Evolutionary conservation across 2,329 filamentous ascomycete species (phyloP), one percentile per base, ranked within the genome.

Genomic region (Botrytis fragariae): DNA sequence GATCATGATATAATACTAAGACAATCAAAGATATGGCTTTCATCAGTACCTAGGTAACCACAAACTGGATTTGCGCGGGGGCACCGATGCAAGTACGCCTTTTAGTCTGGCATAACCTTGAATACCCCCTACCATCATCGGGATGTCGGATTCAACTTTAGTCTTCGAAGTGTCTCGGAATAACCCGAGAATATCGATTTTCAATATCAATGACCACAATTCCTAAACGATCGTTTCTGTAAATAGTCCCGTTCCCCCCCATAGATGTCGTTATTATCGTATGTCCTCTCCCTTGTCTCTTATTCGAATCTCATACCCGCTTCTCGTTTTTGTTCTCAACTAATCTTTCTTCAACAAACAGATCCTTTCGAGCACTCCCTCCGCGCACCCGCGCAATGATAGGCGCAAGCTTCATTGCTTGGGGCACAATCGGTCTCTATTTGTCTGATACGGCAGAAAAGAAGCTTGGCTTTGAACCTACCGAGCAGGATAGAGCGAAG

Each of bases 391-490:
- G 92, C 73, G 83, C 93, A 60, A 83, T 91, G 65, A 86, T 97
- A 75, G 95, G 95, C 77, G 81, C 90, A 67, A 92, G 90, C 78
- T 83, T 97, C 77, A 89, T 97, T 79, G 88, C 88, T 48, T 97
- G 94, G 89, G 93, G 93, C 22, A 84, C 85, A 59, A 84, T 89
- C 59, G 95, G 93, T 25, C 86, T 96, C n/a, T 91, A 91, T 80
- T 80, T 93, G 29, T 90, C 92, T 8, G 92, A 95, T 80, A 86
- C 86, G 73, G 89, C 91, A 25, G 94, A 95, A 83, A 87, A 92
- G 80, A 89, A 87, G 60, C 87, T 95, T 74, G 92, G 92, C 10
- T 87, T 93, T 81, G 90, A 87, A 57, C 89, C 94, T 1, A 91
- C 90, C 0, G 90, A 93, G 75, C 85, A 92, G 79, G 94, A 97